Evolutionary conservation across 1,139 yeast genomes (phyloP), one percentile per base, ranked within the genome.

Genomic region (Debaryomycetaceae sp.): DNA sequence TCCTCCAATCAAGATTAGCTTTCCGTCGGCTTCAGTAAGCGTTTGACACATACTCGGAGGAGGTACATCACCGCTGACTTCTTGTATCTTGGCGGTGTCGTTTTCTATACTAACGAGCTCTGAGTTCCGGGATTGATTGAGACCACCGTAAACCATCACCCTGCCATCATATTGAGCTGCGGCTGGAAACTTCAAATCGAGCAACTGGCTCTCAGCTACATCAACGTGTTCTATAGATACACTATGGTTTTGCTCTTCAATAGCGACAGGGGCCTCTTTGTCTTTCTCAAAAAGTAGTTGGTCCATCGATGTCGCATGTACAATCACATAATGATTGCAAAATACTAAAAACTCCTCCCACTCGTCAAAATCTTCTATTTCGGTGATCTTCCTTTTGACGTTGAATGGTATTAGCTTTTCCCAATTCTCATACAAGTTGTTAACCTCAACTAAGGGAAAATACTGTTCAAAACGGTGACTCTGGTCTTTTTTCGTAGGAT

Each of bases 281-380:
- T 20, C 14, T 5, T 49, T 49, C 11, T 44, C 38, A 40, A 52
- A 51, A 22, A 54, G 43, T 36, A 52, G 42, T 37, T 48, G 54
- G 39, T 46, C 46, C n/a, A 48, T 48, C 55, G 78, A 81, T 1
- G 83, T 73, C 1, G 90, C 88, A 60, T 85, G 90, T 4, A 84
- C 69, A 33, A 85, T 70, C 36, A 83, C 71, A 57, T 87, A 87
- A 58, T 87, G 95, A 54, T 86, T 95, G 50, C 90, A 82, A 57
- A 86, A 87, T 14, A 85, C 60, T 27, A 83, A 75, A 51, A 87
- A 87, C 60, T 87, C 96, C 61, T 87, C 96, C 81, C 87, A 78
- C 62, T 87, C 96, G 58, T 87, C 96, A 62, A 87, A 87, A 6
- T 78, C 78, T 59, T 87, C 95, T 24, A 84, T 73, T 2, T 59